Evolutionary conservation across 75 land plant genomes (phyloP), one percentile per base, ranked within the genome.

Genomic region (Selaginella moellendorffii): DNA sequence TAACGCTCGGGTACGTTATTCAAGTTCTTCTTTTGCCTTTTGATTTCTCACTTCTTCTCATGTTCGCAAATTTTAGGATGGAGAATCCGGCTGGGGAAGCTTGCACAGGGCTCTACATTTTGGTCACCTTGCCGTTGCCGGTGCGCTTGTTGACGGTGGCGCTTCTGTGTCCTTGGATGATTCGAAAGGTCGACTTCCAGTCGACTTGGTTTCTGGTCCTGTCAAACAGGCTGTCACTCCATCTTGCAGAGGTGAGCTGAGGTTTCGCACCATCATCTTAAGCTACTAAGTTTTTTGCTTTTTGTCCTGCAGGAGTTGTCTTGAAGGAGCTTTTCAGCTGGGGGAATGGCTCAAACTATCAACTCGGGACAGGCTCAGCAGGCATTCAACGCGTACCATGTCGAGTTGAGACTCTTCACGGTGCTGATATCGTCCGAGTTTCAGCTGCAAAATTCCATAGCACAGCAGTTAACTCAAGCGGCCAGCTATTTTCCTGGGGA

Each of bases 261-360:
- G n/a, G n/a, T n/a, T n/a, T n/a, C n/a, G n/a, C n/a, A n/a, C n/a
- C n/a, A n/a, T n/a, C n/a, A n/a, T n/a, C n/a, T n/a, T n/a, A n/a
- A n/a, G n/a, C n/a, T n/a, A n/a, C n/a, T n/a, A n/a, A 5, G n/a
- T n/a, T n/a, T n/a, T n/a, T n/a, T n/a, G n/a, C n/a, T n/a, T n/a
- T n/a, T n/a, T n/a, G 20, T 64, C 23, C 20, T 68, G 21, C 75
- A 93, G 96, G 85, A 27, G 70, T 68, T 5, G 46, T 36, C 5
- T 5, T 36, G 1, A 89, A 83, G 21, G 98, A 93, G 69, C 76
- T 93, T 26, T 89, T 69, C 72, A 89, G 98, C 67, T 93, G 96
- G 96, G 98, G 98, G 65, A 93, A 92, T 79, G 98, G 98, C 58
- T 76, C 83, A 28, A 93, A 93, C 70, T 93, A 93, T 65, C 98